phyloP scores from a whole-genome alignment of 176 grass and related monocot genomes.

The Rhipidocladum racemiflorum region DNA sequence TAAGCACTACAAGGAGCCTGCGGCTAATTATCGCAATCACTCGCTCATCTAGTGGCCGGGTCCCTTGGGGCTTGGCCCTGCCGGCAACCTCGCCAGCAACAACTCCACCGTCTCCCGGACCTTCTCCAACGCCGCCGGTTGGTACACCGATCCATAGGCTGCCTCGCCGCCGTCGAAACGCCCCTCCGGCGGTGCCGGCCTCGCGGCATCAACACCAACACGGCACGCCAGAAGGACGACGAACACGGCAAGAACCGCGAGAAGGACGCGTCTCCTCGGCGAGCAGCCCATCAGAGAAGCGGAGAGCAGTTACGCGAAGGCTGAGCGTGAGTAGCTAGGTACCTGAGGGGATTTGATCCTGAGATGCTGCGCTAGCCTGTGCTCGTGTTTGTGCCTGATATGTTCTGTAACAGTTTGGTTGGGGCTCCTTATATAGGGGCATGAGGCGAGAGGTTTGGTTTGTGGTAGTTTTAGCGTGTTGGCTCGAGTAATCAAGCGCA shows the following conservation, averaged over 20 bases:
- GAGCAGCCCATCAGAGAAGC: constrained; percentile 18
- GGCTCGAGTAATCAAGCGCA: background rate
- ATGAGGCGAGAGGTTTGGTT: too few relatives aligned
- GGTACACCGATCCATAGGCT: background rate
- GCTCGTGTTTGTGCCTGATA: background rate
- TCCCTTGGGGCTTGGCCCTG: constrained; percentile 61
- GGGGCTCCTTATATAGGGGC: constrained; percentile 6
- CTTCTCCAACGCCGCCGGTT: constrained; percentile 4
- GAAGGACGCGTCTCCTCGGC: background rate
- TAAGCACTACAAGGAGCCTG: background rate
- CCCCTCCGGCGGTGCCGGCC: constrained; percentile 12
- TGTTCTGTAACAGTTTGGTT: background rate
- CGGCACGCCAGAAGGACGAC: background rate
- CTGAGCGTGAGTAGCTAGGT: too few relatives aligned
- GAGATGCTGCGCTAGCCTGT: background rate
- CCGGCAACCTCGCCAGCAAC: constrained; percentile 52
- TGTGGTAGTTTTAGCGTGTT: background rate
- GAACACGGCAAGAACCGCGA: background rate
- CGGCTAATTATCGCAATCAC: background rate
- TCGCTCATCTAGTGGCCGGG: constrained; percentile 47
- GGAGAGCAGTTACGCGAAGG: background rate
- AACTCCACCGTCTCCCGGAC: constrained; percentile 32
- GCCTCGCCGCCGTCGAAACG: background rate
- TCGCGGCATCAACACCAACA: constrained; percentile 24
- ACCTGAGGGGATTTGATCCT: background rate